These are phyloP conservation scores for Kalmanozyma brasiliensis DNA, from an alignment of 1,284 basidiomycete genomes.

Conservation along the genomic window DNA sequence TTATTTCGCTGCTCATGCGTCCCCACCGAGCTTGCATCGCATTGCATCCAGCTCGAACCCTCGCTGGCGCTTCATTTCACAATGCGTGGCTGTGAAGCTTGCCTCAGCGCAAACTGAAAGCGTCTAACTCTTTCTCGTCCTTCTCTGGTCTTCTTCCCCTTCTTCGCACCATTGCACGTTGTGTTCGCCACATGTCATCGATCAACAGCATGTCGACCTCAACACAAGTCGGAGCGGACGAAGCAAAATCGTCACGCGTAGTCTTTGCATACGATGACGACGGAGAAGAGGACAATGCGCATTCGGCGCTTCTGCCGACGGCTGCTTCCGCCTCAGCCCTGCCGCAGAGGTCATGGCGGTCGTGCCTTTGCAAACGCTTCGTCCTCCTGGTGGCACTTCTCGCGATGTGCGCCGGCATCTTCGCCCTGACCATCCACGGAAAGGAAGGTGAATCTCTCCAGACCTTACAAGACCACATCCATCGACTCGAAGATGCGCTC, in stretches of 20 bases:
- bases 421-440: conserved; percentile 26
- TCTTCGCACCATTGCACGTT: too few relatives aligned
- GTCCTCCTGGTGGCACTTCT: conserved; percentile 9
- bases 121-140: too few relatives aligned
- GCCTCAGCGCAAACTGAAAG: too few relatives aligned
- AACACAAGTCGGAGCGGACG: background rate
- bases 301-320: conserved; percentile 10
- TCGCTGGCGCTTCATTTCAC: too few relatives aligned
- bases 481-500: conserved; percentile 13
- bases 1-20: too few relatives aligned
- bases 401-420: conserved; percentile 13
- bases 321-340: too few relatives aligned
- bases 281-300: background rate
- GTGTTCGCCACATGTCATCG: background rate
- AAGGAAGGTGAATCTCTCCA: conserved; percentile 25
- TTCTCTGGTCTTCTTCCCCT: too few relatives aligned
- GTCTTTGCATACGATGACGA: conserved; percentile 25
- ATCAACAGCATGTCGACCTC: background rate
- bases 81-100: too few relatives aligned
- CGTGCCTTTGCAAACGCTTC: background rate
- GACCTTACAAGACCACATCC: conserved; percentile 12
- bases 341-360: background rate
- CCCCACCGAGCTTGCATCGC: too few relatives aligned
- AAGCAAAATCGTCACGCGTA: conserved; percentile 10
- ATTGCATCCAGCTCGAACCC: too few relatives aligned